Evolutionary conservation across 106 monocot species (phyloP).

Genomic region (Alisma plantagoaquatica): DNA sequence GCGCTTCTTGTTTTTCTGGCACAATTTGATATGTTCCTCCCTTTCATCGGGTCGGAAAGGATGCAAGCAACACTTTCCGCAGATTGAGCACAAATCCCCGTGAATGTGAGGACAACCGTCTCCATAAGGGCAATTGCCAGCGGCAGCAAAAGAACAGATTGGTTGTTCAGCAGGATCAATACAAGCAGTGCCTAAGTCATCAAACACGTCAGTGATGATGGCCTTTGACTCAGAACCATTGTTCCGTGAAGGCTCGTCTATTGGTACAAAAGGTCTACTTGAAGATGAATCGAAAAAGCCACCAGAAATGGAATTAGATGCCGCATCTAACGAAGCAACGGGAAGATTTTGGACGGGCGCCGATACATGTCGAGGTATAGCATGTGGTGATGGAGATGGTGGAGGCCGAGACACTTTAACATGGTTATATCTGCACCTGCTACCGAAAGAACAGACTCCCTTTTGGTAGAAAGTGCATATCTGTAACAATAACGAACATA

Average conservation of each 20-base stretch:
- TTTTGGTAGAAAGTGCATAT: slow-evolving; percentile 95
- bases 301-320: slow-evolving; percentile 11
- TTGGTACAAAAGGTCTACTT: slow-evolving; percentile 14
- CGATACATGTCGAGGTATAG: slow-evolving; percentile 6
- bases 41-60: slow-evolving; percentile 84
- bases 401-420: slow-evolving; percentile 48
- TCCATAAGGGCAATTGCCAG: slow-evolving; percentile 75
- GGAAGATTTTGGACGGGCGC: slow-evolving; percentile 18
- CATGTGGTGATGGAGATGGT: slow-evolving; percentile 22
- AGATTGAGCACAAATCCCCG: slow-evolving; percentile 74
- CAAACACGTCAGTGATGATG: slow-evolving; percentile 9
- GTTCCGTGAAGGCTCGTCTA: slow-evolving; percentile 29
- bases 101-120: slow-evolving; percentile 73
- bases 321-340: slow-evolving; percentile 11
- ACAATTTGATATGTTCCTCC: slow-evolving; percentile 68
- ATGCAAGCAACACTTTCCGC: slow-evolving; percentile 85
- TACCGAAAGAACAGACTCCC: slow-evolving; percentile 89
- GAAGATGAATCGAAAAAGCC: slow-evolving; percentile 6
- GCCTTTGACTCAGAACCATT: slow-evolving; percentile 8
- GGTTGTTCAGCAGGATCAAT: slow-evolving; percentile 42
- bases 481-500: slow-evolving; percentile 21
- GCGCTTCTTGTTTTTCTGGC: slow-evolving; percentile 57
- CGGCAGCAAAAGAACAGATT: slow-evolving; percentile 96
- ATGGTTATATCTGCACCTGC: slow-evolving; percentile 91
- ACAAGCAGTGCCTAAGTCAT: slow-evolving; percentile 1